phyloP scores from a whole-genome alignment of 495 filamentous ascomycete species.

The Cryomyces minteri region DNA sequence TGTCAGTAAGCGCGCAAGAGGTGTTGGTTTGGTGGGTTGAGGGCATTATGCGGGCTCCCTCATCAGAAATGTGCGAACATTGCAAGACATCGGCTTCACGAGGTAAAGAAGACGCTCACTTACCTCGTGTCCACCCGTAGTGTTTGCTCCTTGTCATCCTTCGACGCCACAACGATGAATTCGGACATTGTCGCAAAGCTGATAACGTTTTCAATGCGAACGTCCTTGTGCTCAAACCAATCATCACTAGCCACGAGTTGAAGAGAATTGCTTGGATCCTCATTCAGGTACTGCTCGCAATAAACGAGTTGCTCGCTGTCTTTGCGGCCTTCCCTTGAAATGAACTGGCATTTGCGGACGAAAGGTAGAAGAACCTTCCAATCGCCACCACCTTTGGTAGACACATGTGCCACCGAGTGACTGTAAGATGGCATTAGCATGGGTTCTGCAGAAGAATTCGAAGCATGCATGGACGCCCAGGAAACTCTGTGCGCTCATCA shows the following conservation, averaged over 20 bases:
- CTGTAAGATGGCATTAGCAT: no score
- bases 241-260: conserved; percentile 56
- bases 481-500: no score
- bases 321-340: conserved; percentile 35
- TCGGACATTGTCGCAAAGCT: conserved; percentile 86
- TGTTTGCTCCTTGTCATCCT: conserved; percentile 32
- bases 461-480: neutral
- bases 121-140: no score
- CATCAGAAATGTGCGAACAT: no score
- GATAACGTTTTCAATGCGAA: conserved; percentile 48
- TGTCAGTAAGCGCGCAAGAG: neutral
- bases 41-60: no score
- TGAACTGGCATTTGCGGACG: conserved; percentile 68
- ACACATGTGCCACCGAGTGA: conserved; percentile 49
- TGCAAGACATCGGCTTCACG: no score
- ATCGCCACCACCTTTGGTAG: conserved; percentile 51
- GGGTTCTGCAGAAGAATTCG: no score
- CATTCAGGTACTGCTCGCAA: conserved; percentile 56
- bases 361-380: conserved; percentile 53
- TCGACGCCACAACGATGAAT: conserved; percentile 77
- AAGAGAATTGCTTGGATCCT: conserved; percentile 37
- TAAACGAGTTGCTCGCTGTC: conserved; percentile 52
- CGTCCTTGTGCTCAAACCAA: conserved; percentile 43
- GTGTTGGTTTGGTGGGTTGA: no score
- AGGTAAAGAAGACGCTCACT: no score